Conservation (phyloP, 2,329 filamentous ascomycete genomes). For the Metarhizium sp. region DNA sequence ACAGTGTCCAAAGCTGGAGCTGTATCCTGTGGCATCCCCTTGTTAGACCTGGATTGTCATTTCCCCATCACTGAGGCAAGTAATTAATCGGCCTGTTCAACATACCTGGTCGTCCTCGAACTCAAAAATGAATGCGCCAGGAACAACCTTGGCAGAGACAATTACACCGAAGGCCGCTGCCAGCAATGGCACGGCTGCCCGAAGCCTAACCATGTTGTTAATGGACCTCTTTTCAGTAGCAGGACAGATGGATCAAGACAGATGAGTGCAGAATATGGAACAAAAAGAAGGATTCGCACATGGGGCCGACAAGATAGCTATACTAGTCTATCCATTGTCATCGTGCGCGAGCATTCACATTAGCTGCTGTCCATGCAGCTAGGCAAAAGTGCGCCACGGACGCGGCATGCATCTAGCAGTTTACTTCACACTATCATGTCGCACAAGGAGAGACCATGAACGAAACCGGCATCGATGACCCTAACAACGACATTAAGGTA, state of each 20-base stretch:
- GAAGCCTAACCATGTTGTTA: neutral
- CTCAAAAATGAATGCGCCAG: constrained; percentile 4
- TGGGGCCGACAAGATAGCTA: neutral
- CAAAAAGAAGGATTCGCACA: neutral
- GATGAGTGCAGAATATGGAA: neutral
- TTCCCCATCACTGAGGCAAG: neutral
- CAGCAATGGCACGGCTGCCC: neutral
- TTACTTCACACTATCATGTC: neutral
- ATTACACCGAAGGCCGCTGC: neutral
- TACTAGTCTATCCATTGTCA: neutral
- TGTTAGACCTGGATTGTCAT: neutral
- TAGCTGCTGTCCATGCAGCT: neutral
- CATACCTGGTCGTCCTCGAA: constrained; percentile 1
- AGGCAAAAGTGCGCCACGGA: neutral
- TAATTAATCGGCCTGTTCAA: neutral
- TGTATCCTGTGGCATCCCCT: neutral
- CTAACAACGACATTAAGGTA: too few species aligned
- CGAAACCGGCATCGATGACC: too few species aligned
- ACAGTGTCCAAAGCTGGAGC: neutral
- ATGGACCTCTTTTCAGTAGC: neutral
- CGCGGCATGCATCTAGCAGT: neutral
- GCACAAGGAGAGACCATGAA: too few species aligned
- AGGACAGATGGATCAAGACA: neutral
- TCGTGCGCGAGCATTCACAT: neutral
- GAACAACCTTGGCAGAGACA: neutral